Evolutionary conservation across 2,329 filamentous ascomycete genomes (phyloP).

Genomic region (Ophiostoma fasciatum): DNA sequence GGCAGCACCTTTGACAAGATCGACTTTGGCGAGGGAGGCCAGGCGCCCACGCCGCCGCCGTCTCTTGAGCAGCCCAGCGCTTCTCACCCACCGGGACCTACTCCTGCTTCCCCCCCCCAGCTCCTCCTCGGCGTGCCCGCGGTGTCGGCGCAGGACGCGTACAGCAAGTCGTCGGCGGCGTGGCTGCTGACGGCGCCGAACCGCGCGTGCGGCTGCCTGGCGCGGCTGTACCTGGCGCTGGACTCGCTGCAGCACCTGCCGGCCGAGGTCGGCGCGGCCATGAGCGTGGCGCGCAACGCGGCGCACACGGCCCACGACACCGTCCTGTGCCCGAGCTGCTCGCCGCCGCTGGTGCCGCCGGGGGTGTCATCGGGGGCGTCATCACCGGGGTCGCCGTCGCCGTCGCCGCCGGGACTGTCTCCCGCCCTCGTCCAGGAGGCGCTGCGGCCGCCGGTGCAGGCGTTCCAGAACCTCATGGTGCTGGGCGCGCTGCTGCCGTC

Average conservation of each 20-base stretch:
- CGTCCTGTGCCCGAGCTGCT: conserved; percentile 36
- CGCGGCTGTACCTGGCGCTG: conserved; percentile 34
- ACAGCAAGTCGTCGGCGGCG: conserved; percentile 4
- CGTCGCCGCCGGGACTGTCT: conserved; percentile 18
- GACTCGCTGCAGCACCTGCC: conserved; percentile 34
- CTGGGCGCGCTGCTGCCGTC: conserved; percentile 42
- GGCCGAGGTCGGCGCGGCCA: conserved; percentile 27
- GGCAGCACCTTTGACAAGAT: too few relatives aligned
- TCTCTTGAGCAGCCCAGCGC: too few relatives aligned
- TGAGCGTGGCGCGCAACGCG: conserved; percentile 32
- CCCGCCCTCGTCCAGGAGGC: too few relatives aligned
- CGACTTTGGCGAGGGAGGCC: too few relatives aligned
- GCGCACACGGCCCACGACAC: conserved; percentile 34
- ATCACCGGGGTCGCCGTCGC: conserved; percentile 10
- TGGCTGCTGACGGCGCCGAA: conserved; percentile 9
- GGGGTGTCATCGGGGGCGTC: too few relatives aligned
- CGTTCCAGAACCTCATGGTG: conserved; percentile 44
- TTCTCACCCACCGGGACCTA: too few relatives aligned
- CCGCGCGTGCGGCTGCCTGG: conserved; percentile 30
- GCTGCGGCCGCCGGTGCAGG: too few relatives aligned
- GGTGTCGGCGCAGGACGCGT: neutral
- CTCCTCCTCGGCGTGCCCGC: neutral
- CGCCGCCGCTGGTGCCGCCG: conserved; percentile 15
- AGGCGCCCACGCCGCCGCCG: too few relatives aligned
- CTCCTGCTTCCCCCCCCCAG: too few relatives aligned